Evolutionary conservation across 768 basidiomycete species (phyloP), one percentile per base, ranked within the genome.

Genomic region (Phanerodontia chrysosporium): DNA sequence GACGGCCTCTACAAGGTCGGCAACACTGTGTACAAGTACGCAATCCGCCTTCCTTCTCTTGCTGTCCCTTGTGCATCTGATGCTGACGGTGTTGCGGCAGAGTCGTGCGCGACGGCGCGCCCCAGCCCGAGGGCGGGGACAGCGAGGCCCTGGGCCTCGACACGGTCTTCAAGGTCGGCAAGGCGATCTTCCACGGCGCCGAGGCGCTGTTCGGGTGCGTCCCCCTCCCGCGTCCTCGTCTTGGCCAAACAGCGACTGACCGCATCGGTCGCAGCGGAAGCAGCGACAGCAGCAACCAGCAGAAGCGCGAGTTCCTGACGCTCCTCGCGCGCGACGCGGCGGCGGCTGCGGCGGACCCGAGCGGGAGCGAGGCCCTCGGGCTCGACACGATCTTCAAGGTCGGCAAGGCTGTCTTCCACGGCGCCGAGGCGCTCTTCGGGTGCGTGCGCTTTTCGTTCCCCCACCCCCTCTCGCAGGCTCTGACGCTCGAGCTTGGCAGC

Each of bases 291-390:
- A 25, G 28, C 18, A 22, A 30, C 29, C 51, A 35, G 51, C 49
- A 55, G 10, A 10, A 55, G 53, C 35, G 39, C 39, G 53, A 55
- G 21, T 36, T 53, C 52, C n/a, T 35, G 13, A 32, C 35, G 52
- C 30, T 53, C 14, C 35, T 53, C 13, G 39, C 52, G 32, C 44
- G 57, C 32, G 24, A 22, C 32, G 58, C 32, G 18, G 4, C n/a
- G 42, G 39, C 21, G 8, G 42, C 32, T 29, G 46, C 22, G 46
- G 56, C 29, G 12, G 36, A 49, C 9, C 27, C 57, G 30, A 48
- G 25, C 21, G 58, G 52, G n/a, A 27, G 22, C 32, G 58, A 24
- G n/a, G 58, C 58, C 39, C 51, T 58, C 21, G 44, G 49, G 22
- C 12, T 49, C 14, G n/a, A 12, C 21, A 22, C 9, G 9, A n/a